Base-by-base conservation (phyloP, 2,329 filamentous ascomycete genomes). In the Apiospora marii region DNA sequence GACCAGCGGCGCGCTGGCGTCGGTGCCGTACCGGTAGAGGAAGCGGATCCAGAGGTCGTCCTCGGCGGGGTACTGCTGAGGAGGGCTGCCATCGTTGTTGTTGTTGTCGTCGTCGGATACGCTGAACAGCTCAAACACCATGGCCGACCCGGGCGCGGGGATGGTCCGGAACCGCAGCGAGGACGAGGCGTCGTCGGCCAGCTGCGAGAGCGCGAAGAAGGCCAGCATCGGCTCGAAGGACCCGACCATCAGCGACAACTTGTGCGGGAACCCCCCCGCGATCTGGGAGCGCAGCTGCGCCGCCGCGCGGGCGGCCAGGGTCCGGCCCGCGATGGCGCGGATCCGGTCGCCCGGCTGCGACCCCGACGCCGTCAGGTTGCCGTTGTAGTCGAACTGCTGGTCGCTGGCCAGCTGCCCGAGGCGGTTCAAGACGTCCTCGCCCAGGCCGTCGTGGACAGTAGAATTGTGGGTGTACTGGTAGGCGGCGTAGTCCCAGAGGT, bases 81-180 rank as follows among this genome's bases (percentile, higher is more conserved):
- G 8, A 8, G 16, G 34, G 27, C 27, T 27, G 14, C 6, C 30
- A 14, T 7, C 22, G 51, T 14, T 27, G 51, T 4, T 34, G 16
- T 16, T 12, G 53, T 75, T 70, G 70, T 73, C 61, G 72, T 80
- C 72, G 22, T 80, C 74, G 14, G 81, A 80, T 46, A 85, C 80
- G 24, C 83, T 84, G 73, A 86, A 86, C 6, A 91, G 80, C 83
- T 98, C 95, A 79, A 96, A 95, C 0, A 89, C 85, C 87, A 97
- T 92, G 53, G 90, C 88, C 0, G 91, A 92, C 0, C 94, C 94
- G 49, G 94, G 94, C 75, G 92, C 87, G 0, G 93, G 91, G 19
- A 90, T 75, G 75, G 79, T 44, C 73, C 78, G 67, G 79, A 84
- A 87, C 0, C 91, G 80, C 4, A 87, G 85, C n/a, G 83, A 86